Percentiles rank a stretch among this genome's conserved stretches.
Evolutionary conservation across 352 stramenopile genomes (phyloP).

Genomic region (Phytophthora lateralis): DNA sequence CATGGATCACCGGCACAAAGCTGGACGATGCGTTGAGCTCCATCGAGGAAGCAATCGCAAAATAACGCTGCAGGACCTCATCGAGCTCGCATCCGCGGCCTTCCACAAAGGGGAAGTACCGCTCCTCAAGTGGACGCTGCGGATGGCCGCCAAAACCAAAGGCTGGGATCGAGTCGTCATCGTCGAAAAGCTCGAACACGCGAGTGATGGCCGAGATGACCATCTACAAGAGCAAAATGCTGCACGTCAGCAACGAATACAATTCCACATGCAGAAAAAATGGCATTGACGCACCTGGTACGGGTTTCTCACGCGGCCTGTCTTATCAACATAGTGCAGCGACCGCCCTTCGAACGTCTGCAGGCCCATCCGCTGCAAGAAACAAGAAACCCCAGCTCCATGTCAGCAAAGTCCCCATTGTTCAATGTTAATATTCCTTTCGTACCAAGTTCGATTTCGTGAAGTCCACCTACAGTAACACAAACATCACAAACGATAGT

Average conservation of each 20-base stretch:
- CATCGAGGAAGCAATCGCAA: constrained; percentile 61
- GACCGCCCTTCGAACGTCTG: constrained; percentile 70
- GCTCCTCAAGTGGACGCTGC: constrained; percentile 21
- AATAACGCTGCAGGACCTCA: constrained; percentile 70
- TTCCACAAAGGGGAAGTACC: constrained; percentile 62
- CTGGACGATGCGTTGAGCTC: constrained; percentile 69
- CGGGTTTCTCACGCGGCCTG: constrained; percentile 54
- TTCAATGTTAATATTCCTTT: background rate
- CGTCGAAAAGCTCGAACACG: constrained; percentile 78
- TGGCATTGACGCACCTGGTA: constrained; percentile 48
- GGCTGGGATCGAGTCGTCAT: constrained; percentile 76
- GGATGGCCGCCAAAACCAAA: constrained; percentile 69
- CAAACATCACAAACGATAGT: background rate
- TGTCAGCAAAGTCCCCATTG: constrained; percentile 6
- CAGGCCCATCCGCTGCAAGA: constrained; percentile 60
- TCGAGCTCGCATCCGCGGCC: constrained; percentile 48
- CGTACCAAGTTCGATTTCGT: constrained; percentile 73
- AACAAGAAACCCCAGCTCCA: background rate
- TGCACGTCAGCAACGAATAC: background rate
- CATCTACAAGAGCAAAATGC: constrained; percentile 33
- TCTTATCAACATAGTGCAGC: constrained; percentile 70
- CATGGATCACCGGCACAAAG: constrained; percentile 69
- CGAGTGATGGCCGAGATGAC: constrained; percentile 79
- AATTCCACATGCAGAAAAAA: background rate
- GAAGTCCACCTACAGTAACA: constrained; percentile 45